phyloP scores from a whole-genome alignment of 2,329 filamentous ascomycete genomes.

The Hymenoscyphus fraxineus region DNA sequence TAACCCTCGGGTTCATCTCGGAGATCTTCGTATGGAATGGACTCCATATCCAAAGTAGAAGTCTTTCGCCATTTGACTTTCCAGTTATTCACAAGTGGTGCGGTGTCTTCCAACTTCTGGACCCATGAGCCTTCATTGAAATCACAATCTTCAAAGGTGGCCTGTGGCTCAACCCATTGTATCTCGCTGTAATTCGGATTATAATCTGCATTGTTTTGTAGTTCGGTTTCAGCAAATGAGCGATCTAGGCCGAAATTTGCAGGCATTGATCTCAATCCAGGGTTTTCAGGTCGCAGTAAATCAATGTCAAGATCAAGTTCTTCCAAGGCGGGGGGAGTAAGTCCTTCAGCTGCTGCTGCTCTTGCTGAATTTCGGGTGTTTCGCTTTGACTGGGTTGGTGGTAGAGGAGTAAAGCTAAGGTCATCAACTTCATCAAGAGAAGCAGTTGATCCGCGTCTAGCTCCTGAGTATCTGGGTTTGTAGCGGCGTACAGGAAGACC shows the following conservation, averaged over 20 bases:
- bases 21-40: conserved; percentile 42
- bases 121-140: conserved; percentile 20
- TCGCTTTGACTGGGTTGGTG: background rate
- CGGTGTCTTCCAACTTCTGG: background rate
- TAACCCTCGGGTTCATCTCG: conserved; percentile 31
- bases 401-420: background rate
- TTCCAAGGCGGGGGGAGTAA: conserved; percentile 22
- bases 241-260: conserved; percentile 15
- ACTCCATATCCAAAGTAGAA: conserved; percentile 41
- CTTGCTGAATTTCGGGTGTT: background rate
- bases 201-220: background rate
- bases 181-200: conserved; percentile 2
- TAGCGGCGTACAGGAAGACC: conserved; percentile 10
- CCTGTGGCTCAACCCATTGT: conserved; percentile 8
- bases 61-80: conserved; percentile 29
- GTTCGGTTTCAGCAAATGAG: background rate
- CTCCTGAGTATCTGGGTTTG: background rate
- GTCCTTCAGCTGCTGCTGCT: conserved; percentile 5
- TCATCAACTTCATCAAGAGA: background rate
- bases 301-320: conserved; percentile 24
- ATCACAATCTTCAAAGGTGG: conserved; percentile 6
- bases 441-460: background rate
- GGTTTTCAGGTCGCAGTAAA: conserved; percentile 20
- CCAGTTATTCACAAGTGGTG: conserved; percentile 5
- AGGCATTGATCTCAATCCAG: conserved; percentile 30